Evolutionary conservation across 257 asterid species (phyloP).

Genomic region (Fraxinus excelsior): DNA sequence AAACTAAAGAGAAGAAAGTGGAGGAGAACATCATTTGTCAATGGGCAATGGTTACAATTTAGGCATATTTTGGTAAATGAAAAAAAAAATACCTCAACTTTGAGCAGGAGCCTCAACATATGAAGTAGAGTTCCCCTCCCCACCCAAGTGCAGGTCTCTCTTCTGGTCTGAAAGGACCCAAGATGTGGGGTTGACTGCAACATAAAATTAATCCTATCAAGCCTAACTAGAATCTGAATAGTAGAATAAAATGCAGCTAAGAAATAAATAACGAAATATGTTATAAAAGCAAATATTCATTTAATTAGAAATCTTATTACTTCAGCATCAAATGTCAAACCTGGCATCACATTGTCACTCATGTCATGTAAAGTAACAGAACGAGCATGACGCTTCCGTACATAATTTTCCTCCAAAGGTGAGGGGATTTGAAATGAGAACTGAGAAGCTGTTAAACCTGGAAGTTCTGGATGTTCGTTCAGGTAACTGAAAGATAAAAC

Average conservation of each 20-base stretch:
- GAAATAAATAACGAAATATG: background rate
- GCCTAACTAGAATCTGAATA: conserved; percentile 4
- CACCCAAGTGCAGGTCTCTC: background rate
- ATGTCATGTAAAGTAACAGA: conserved; percentile 22
- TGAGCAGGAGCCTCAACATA: conserved; percentile 16
- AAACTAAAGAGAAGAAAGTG: background rate
- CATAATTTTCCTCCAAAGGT: conserved; percentile 62
- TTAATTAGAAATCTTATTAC: background rate
- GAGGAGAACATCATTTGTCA: background rate
- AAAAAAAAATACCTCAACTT: conserved; percentile 28
- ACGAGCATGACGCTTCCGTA: conserved; percentile 49
- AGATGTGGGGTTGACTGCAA: background rate
- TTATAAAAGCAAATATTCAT: background rate
- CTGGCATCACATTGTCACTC: conserved; percentile 18
- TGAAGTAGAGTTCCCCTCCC: background rate
- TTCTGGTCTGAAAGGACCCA: background rate
- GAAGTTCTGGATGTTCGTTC: conserved; percentile 47
- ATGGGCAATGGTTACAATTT: background rate
- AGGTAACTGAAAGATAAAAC: conserved; percentile 46
- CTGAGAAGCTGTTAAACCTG: conserved; percentile 41
- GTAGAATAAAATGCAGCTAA: background rate
- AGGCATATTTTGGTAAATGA: background rate
- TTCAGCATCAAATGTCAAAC: conserved; percentile 14
- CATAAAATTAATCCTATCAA: background rate
- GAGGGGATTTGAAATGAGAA: conserved; percentile 75